Evolutionary conservation across 2,329 filamentous ascomycete species (phyloP), one percentile per base, ranked within the genome.

Genomic region (Teratosphaeria destructans): DNA sequence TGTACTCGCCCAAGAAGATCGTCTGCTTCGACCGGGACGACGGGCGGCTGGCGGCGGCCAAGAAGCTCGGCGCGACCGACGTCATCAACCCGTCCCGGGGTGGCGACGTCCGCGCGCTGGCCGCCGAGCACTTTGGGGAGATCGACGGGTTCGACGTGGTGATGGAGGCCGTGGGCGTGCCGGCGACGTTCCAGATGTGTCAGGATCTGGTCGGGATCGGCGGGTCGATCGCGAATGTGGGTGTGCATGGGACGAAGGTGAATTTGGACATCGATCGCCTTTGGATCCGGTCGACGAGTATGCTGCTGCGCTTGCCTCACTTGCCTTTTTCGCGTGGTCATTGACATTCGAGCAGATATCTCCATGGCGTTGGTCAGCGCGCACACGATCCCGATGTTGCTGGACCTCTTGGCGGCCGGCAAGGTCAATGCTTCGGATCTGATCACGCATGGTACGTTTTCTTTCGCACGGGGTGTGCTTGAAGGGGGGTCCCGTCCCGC

Each of bases 121-220:
- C 82, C 2, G 73, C 73, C 64, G 69, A 68, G 0, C 62, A 82
- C 57, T 82, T 80, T 0, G 61, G 62, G 32, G 76, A 77, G n/a
- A 78, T 76, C 1, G 73, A 77, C 57, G 82, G 81, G 0, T 83
- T 79, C 62, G 81, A 85, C 60, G 74, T 79, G 0, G 81, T 85
- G 0, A 81, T 84, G 56, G 82, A 84, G 67, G 81, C 80, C 0
- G 82, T 84, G 1, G 82, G 82, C 1, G 72, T 81, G 8, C 79
- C 80, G 0, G 74, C 73, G 0, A 83, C 63, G 19, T 83, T 84
- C 65, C 73, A 79, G 16, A 70, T 83, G 52, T 80, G 77, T 57
- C 81, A 85, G 67, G 71, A 77, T 7, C 65, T 85, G 27, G 75
- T 85, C 10, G 81, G 78, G 0, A 72, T 78, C 0, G 82, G 81